phyloP scores from a whole-genome alignment of 257 asterid genomes.

The Vinca minor region DNA sequence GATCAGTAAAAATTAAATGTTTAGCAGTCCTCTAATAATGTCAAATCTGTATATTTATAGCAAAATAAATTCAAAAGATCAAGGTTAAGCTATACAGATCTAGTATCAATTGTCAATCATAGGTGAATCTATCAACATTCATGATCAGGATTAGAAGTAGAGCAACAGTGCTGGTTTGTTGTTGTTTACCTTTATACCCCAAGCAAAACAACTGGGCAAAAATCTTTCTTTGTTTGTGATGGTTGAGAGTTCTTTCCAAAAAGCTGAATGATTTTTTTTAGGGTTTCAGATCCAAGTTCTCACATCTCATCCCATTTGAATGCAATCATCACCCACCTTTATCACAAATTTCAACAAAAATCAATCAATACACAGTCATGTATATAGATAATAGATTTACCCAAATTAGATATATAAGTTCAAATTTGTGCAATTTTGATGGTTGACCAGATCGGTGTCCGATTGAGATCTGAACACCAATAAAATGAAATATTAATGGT shows the following conservation, averaged over 20 bases:
- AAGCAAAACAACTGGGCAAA: constrained; percentile 11
- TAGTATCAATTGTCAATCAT: constrained; percentile 11
- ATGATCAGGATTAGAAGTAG: constrained; percentile 2
- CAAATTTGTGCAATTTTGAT: constrained; percentile 12
- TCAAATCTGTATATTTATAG: constrained; percentile 14
- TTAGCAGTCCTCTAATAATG: constrained; percentile 16
- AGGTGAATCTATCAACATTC: not conserved
- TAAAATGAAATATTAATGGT: no score
- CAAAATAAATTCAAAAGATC: not conserved
- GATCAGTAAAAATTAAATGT: constrained; percentile 11
- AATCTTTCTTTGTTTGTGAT: constrained; percentile 10
- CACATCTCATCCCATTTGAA: constrained; percentile 10
- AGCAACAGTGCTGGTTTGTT: constrained; percentile 16
- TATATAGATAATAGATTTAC: not conserved
- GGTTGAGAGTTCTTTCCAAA: constrained; percentile 18
- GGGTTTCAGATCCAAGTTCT: constrained; percentile 22
- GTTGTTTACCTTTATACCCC: constrained; percentile 9
- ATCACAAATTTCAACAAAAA: constrained; percentile 11
- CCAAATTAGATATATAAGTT: constrained; percentile 3
- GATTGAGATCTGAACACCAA: no score
- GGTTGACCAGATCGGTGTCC: no score
- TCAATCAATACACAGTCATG: constrained; percentile 3
- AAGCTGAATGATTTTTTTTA: constrained; percentile 4
- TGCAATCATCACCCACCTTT: constrained; percentile 17
- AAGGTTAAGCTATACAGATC: constrained; percentile 15